Base-by-base conservation (phyloP, 768 basidiomycete species). In the Tephrocybe rancida region DNA sequence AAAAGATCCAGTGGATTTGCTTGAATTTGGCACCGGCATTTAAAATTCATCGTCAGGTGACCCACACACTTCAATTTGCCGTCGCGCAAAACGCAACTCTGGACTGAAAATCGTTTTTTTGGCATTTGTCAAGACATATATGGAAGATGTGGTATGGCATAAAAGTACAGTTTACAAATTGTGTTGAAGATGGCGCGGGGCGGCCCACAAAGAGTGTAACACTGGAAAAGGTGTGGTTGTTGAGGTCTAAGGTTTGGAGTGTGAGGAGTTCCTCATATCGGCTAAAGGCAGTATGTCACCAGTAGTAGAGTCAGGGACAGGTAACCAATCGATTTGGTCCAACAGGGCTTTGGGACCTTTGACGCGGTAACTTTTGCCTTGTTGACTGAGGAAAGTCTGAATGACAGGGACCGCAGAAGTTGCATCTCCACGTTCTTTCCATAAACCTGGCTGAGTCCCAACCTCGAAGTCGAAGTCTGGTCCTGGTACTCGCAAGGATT, bases 331-430 rank as follows among this genome's bases (percentile, higher is more conserved):
- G 18, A 50, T 41, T 7, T 50, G 24, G 3, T 50, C 24, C 37
- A 50, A 42, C 29, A 50, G 16, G 27, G 39, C 29, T 3, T 26
- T 35, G 4, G 48, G 39, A 24, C 38, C 39, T n/a, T 50, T 50
- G 10, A 50, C 48, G 10, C 48, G 48, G 24, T 42, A 50, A 13
- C 5, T 50, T 24, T 32, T 50, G 3, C 48, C 39, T n/a, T 50
- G 26, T 5, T 32, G 41, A 16, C 48, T 42, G 29, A 50, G 21
- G 16, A 50, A 29, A 7, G 48, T 41, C 21, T 50, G 48, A 22
- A 50, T 50, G 29, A 50, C 29, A n/a, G 29, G 29, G 32, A 41
- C 6, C 2, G 21, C 19, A 41, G n/a, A 19, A 19, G n/a, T 22
- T 5, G 39, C 19, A 7, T 41, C n/a, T 22, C 8, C 21, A 5